Evolutionary conservation across 306 rosid species (phyloP), one percentile per base, ranked within the genome.

Genomic region (Corylus heterophylla): DNA sequence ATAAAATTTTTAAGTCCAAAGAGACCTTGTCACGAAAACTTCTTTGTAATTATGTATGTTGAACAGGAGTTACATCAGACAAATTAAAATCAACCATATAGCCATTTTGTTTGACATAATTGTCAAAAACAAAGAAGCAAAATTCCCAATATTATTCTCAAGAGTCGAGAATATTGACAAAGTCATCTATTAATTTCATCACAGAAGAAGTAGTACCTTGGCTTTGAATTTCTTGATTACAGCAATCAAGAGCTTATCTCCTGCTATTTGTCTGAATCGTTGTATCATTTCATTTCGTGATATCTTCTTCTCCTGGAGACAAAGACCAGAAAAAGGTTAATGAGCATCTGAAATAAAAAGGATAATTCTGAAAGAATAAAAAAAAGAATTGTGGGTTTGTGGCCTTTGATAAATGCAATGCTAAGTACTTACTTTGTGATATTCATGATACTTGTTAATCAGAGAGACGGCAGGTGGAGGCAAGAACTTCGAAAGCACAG

Each of bases 191-290:
- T 31, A 31, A 31, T 17, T 44, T 8, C 7, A 22, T 12, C 51
- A 58, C 5, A 56, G 52, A 35, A 56, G 52, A 35, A n/a, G 47
- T 42, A 54, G 76, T 79, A 88, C 98, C 92, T 82, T 85, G 25
- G 81, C 76, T 73, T 90, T 87, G 84, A 84, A 96, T 63, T 91
- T 66, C 83, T 87, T 93, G 78, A 93, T 89, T 29, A 86, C 86
- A 17, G 84, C 20, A 79, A 73, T 63, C 89, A 95, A 76, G 78
- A 93, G 54, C 67, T 87, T 72, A 84, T 95, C 99, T 39, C 99
- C 96, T 2, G 91, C 97, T 63, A 90, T 80, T 77, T 27, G 71
- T 81, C 97, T 89, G 59, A 95, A 86, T 66, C 84, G 86, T 59
- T 79, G 88, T 48, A 90, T 79, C 71, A 95, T 54, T 71, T 91